Evolutionary conservation across 257 asterid genomes (phyloP).

Genomic region (Ilex aquifolium): DNA sequence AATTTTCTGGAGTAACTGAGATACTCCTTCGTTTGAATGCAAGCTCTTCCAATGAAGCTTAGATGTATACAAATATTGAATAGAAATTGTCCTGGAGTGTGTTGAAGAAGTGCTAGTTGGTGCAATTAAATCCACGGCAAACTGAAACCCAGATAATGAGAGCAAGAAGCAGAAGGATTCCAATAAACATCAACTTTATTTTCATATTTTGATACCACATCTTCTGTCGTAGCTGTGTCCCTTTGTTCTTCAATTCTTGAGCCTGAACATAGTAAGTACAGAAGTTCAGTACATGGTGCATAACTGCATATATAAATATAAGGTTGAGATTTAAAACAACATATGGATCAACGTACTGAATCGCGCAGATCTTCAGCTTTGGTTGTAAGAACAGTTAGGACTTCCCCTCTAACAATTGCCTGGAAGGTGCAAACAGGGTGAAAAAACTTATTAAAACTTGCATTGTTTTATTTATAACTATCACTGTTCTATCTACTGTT

Average conservation of each 20-base stretch:
- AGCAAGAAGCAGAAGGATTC: constrained; percentile 48
- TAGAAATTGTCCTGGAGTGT: too few species aligned
- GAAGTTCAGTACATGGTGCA: neutral
- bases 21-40: too few species aligned
- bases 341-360: constrained; percentile 36
- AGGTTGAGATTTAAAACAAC: neutral
- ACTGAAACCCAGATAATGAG: constrained; percentile 76
- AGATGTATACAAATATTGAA: too few species aligned
- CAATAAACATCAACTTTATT: constrained; percentile 67
- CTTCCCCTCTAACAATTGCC: constrained; percentile 78
- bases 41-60: too few species aligned
- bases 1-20: too few species aligned
- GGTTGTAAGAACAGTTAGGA: constrained; percentile 52
- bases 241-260: constrained; percentile 40
- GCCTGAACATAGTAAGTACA: constrained; percentile 45
- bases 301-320: neutral
- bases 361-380: constrained; percentile 78
- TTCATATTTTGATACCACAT: constrained; percentile 96
- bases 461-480: neutral
- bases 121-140: constrained; percentile 65
- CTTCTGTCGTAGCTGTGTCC: constrained; percentile 61
- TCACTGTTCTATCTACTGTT: neutral
- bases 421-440: constrained; percentile 24
- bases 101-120: constrained; percentile 31
- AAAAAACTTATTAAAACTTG: neutral